These are phyloP conservation scores for Ceratonia siliqua DNA, from an alignment of 306 rosid species.

Conservation along the genomic window DNA sequence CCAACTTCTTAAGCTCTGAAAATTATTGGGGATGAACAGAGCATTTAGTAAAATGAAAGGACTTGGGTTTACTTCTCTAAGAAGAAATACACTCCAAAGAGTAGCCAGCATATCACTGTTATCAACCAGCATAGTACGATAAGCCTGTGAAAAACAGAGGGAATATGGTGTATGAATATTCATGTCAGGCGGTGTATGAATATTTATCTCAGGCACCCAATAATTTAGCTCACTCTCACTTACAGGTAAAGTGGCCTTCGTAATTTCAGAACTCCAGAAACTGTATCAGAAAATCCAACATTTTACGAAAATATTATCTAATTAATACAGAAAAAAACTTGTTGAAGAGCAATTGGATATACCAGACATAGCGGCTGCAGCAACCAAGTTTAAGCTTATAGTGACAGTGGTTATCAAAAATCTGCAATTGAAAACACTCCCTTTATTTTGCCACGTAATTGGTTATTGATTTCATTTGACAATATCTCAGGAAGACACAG, in stretches of 20 bases:
- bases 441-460: background rate
- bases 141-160: slow-evolving; percentile 47
- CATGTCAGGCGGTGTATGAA: background rate
- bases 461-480: background rate
- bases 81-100: slow-evolving; percentile 66
- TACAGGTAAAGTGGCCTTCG: slow-evolving; percentile 48
- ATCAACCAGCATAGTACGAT: slow-evolving; percentile 65
- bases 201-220: slow-evolving; percentile 15
- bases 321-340: background rate
- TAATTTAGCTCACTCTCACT: slow-evolving; percentile 44
- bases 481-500: background rate
- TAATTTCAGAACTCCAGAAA: slow-evolving; percentile 52
- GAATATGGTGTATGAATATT: slow-evolving; percentile 5
- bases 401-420: slow-evolving; percentile 49
- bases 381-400: slow-evolving; percentile 53
- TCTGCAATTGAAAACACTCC: slow-evolving; percentile 49
- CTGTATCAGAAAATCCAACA: slow-evolving; percentile 45
- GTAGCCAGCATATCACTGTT: slow-evolving; percentile 63
- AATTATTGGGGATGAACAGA: background rate
- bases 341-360: background rate
- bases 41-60: slow-evolving; percentile 8
- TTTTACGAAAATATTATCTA: slow-evolving; percentile 26
- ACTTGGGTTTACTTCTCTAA: slow-evolving; percentile 51
- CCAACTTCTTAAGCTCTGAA: background rate
- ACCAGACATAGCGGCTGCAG: slow-evolving; percentile 62